Base-by-base conservation (phyloP, 1,284 basidiomycete species). In the Xerocomus cyaneibrunnescens region DNA sequence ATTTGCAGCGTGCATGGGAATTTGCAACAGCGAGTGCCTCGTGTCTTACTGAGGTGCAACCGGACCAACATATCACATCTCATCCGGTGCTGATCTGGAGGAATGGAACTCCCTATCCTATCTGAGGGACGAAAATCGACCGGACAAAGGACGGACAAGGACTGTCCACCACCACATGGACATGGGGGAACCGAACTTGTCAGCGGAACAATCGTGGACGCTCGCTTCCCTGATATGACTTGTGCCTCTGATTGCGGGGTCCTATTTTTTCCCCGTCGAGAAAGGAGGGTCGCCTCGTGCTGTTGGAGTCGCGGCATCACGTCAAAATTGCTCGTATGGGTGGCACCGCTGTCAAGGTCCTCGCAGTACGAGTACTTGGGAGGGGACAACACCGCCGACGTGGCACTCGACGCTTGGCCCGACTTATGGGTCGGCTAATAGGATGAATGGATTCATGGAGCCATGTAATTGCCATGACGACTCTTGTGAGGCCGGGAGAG, bases 261-360 rank as follows among this genome's bases (percentile, higher is more conserved):
- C 22, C 46, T 8, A 17, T 13, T 5, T 42, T 50, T 34, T 27
- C 22, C 19, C 35, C 28, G 42, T 43, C 32, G 7, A 36, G 54
- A 52, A 57, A 60, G 57, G 39, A 57, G 55, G 56, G 58, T 36
- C 17, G 58, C 58, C 58, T 57, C 55, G 55, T 59, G 55, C 23
- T 14, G n/a, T 5, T 22, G 39, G 45, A 30, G 35, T 56, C 23
- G 48, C 39, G 32, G 28, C 22, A n/a, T 39, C 52, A 45, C 40
- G 54, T 52, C 54, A 57, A 34, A 12, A 4, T 9, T 30, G n/a
- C n/a, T n/a, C n/a, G n/a, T n/a, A n/a, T n/a, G n/a, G n/a, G n/a
- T n/a, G n/a, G n/a, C n/a, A n/a, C n/a, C n/a, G n/a, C n/a, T n/a
- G n/a, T n/a, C n/a, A n/a, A n/a, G n/a, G n/a, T n/a, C n/a, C n/a